phyloP scores from a whole-genome alignment of 129 eudicot species.

The Helianthus tuberosus region DNA sequence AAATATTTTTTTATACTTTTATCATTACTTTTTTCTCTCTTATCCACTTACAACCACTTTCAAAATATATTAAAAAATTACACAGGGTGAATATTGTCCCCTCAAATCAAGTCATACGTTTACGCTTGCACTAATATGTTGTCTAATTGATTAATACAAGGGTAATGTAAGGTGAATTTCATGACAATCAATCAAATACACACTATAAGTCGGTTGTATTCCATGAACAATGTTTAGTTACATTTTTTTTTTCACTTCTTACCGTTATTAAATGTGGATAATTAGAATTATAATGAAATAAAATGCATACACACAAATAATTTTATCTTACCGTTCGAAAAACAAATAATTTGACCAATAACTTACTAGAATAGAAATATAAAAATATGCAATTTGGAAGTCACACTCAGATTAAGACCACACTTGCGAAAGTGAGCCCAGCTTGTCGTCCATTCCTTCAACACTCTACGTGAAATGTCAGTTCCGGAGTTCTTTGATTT shows the following conservation, averaged over 20 bases:
- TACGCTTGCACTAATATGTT: too few relatives aligned
- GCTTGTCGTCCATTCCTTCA: conserved; percentile 39
- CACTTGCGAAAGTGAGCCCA: conserved; percentile 32
- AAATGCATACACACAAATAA: not conserved
- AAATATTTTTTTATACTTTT: too few relatives aligned
- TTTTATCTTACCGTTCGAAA: too few relatives aligned
- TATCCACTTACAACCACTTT: too few relatives aligned
- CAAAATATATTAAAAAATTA: too few relatives aligned
- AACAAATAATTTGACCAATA: not conserved
- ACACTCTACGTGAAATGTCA: conserved; percentile 35
- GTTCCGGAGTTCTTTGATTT: conserved; percentile 23
- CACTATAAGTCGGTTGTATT: not conserved
- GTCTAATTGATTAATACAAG: too few relatives aligned
- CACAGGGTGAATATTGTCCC: too few relatives aligned
- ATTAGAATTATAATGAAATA: not conserved
- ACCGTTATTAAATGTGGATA: not conserved
- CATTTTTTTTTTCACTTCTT: not conserved
- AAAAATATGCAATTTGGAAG: conserved; percentile 17
- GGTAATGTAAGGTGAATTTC: too few relatives aligned
- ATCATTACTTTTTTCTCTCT: too few relatives aligned
- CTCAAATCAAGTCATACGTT: too few relatives aligned
- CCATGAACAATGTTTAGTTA: not conserved
- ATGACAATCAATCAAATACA: too few relatives aligned
- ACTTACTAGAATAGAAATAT: not conserved
- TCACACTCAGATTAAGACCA: conserved; percentile 33